Percentiles rank a stretch among this genome's conserved stretches.
phyloP scores from a whole-genome alignment of 495 filamentous ascomycete species.

The Trichoderma asperelloides region DNA sequence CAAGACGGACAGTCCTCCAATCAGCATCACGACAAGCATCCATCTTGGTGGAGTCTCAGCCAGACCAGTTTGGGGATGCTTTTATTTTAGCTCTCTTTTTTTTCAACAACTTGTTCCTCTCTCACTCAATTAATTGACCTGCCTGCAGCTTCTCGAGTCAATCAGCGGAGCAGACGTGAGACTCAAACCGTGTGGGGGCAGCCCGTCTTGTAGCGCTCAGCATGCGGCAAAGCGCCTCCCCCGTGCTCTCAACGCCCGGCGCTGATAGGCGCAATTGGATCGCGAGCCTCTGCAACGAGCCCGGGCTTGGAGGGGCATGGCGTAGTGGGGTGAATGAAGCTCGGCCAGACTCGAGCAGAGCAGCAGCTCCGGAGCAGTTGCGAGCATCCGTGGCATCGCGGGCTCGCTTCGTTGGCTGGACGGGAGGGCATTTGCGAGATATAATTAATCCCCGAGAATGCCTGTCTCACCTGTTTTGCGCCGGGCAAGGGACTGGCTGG shows the following conservation, averaged over 20 bases:
- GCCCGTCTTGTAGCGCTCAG: background rate
- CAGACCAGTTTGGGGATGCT: background rate
- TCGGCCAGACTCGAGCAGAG: background rate
- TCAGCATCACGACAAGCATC: background rate
- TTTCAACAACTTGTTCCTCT: too few relatives aligned
- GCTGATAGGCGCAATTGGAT: background rate
- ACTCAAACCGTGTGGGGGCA: background rate
- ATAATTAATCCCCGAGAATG: background rate
- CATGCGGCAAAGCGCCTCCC: background rate
- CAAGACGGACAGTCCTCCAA: background rate
- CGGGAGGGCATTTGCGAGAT: background rate
- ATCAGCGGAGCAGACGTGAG: background rate
- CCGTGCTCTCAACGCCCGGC: background rate
- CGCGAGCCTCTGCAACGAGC: background rate
- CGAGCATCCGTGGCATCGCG: conserved; percentile 1
- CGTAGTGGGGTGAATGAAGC: background rate
- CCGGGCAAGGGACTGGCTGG: background rate
- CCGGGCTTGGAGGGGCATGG: background rate
- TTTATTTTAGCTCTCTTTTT: background rate
- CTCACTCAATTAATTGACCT: too few relatives aligned
- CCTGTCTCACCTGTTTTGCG: background rate
- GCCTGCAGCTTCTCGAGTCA: too few relatives aligned
- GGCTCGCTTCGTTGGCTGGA: conserved; percentile 2
- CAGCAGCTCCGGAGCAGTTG: background rate
- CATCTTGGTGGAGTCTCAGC: background rate